phyloP scores from a whole-genome alignment of 2,329 filamentous ascomycete species.

The Leptographium flavum region DNA sequence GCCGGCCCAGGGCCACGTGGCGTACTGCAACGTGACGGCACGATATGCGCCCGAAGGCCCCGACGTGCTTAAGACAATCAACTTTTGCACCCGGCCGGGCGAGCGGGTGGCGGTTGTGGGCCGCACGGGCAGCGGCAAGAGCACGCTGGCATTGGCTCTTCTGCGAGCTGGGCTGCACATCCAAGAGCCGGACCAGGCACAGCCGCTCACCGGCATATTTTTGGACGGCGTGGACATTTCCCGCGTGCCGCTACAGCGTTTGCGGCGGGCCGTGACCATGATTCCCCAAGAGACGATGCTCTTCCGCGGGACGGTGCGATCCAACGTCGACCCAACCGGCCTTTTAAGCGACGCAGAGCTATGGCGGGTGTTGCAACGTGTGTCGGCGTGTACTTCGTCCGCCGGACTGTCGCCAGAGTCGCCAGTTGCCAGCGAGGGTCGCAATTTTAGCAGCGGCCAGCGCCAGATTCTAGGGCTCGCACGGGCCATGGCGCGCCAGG shows the following conservation, averaged over 20 bases:
- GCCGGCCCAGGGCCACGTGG: not conserved
- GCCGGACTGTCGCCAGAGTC: too few relatives aligned
- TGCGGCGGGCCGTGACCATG: constrained; percentile 89
- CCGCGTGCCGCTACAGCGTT: constrained; percentile 72
- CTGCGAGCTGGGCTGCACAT: too few relatives aligned
- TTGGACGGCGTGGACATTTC: constrained; percentile 83
- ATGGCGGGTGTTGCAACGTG: not conserved
- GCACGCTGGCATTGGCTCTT: constrained; percentile 59
- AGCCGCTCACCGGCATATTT: too few relatives aligned
- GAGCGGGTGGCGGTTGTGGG: constrained; percentile 95
- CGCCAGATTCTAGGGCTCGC: constrained; percentile 80
- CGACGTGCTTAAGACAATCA: too few relatives aligned
- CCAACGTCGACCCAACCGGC: constrained; percentile 66
- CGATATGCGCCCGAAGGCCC: too few relatives aligned
- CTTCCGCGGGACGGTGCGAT: constrained; percentile 80
- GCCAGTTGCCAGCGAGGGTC: not conserved
- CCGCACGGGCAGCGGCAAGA: constrained; percentile 89
- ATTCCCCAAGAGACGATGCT: constrained; percentile 93
- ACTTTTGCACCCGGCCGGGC: constrained; percentile 45
- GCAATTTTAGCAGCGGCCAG: constrained; percentile 58
- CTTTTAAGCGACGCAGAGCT: not conserved
- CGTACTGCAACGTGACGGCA: not conserved
- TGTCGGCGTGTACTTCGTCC: too few relatives aligned
- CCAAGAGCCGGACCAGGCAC: too few relatives aligned
- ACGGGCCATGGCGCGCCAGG: constrained; percentile 71